Base-by-base conservation (phyloP, 2,329 filamentous ascomycete genomes). In the Clarireedia hainanense region DNA sequence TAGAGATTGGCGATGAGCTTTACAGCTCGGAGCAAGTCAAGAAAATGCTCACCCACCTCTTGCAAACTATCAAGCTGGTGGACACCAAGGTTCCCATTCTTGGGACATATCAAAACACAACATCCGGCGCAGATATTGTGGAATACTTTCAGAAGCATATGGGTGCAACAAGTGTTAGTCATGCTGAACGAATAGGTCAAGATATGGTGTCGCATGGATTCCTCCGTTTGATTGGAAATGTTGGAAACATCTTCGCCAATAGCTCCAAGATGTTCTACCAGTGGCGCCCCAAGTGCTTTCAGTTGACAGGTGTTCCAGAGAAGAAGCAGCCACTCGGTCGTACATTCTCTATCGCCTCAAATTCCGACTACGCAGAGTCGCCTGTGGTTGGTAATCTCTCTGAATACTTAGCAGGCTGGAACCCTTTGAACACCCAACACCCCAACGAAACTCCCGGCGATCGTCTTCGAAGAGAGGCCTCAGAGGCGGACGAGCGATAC, bases 211-310 rank as follows among this genome's bases (percentile, higher is more conserved):
- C 82, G 27, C 84, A 88, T 68, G 92, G 94, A 39, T 92, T 96
- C 68, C 76, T 99, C 67, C 85, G 94, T 51, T 77, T 99, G 52
- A 83, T 99, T 59, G 94, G 94, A 61, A 96, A 94, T 66, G 91
- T 99, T 53, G 94, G 94, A 58, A 97, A 83, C 73, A 89, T 87
- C 1, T 99, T 99, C 69, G 91, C 92, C 65, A 99, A 99, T 74
- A 97, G 91, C 77, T 96, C 91, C 61, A 90, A 88, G 73, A 88
- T 97, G 84, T 92, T 89, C 70, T 99, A 99, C 71, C 94, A 99
- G 71, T 99, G 94, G 94, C 86, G 90, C 54, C 83, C 91, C 6
- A 95, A 90, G 74, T 86, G 89, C 5, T 99, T 97, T 74, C 85
- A 95, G 68, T 71, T 94, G 56, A 85, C 90, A 26, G 92, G 91